These are phyloP conservation scores for Colletotrichum spinosum DNA, from an alignment of 2,329 filamentous ascomycete genomes.

Conservation along the genomic window DNA sequence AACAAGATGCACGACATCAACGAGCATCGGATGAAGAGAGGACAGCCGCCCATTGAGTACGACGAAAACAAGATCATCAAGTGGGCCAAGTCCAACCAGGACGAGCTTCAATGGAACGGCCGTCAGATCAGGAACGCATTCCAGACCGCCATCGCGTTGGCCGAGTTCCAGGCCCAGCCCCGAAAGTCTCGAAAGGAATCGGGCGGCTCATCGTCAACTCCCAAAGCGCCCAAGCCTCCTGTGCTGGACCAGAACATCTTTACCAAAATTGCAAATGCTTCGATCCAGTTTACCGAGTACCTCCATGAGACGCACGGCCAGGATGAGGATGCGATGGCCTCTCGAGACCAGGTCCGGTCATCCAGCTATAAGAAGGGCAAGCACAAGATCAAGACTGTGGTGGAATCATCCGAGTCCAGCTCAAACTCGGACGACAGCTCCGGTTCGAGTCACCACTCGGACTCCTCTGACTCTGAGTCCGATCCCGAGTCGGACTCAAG, in stretches of 20 bases:
- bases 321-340: slow-evolving; percentile 1
- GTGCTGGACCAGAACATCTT: slow-evolving; percentile 9
- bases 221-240: neutral
- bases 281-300: slow-evolving; percentile 19
- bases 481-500: neutral
- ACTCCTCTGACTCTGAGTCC: neutral
- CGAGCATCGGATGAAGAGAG: slow-evolving; percentile 1
- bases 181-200: neutral
- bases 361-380: neutral
- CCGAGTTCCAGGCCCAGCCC: slow-evolving; percentile 52
- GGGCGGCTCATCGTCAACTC: neutral
- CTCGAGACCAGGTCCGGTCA: neutral
- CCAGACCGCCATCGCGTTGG: slow-evolving; percentile 58
- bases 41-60: slow-evolving; percentile 7
- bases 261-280: slow-evolving; percentile 1
- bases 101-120: slow-evolving; percentile 51
- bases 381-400: neutral
- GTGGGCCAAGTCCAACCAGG: slow-evolving; percentile 16
- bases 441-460: neutral
- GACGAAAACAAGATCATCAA: slow-evolving; percentile 8
- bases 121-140: slow-evolving; percentile 57
- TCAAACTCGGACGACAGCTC: neutral
- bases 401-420: neutral
- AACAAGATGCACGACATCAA: slow-evolving; percentile 10
- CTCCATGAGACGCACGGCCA: slow-evolving; percentile 7